phyloP scores from a whole-genome alignment of 2,329 filamentous ascomycete species.

The Stemphylium lycopersici region DNA sequence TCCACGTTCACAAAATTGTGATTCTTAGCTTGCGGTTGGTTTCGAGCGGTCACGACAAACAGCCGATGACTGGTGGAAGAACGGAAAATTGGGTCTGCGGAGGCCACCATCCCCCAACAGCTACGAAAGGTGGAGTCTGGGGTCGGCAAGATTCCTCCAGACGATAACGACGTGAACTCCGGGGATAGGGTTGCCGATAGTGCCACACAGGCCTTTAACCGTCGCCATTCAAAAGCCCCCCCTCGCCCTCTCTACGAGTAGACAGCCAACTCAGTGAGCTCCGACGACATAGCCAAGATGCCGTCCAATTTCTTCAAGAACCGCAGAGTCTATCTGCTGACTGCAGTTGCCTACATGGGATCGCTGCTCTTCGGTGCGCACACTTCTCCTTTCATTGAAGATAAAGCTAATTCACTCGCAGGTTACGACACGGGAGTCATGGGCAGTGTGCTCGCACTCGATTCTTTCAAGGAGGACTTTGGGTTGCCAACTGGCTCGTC shows the following conservation, averaged over 20 bases:
- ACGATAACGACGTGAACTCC: conserved; percentile 6
- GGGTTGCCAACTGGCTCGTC: conserved; percentile 13
- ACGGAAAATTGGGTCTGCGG: conserved; percentile 10
- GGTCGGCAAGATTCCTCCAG: conserved; percentile 8
- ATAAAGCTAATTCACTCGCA: not conserved
- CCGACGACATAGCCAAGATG: conserved; percentile 8
- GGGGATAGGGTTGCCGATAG: conserved; percentile 1
- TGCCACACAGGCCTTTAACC: conserved; percentile 1
- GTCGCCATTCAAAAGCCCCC: conserved; percentile 5
- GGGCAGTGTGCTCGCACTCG: conserved; percentile 14
- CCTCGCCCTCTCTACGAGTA: not conserved
- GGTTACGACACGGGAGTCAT: conserved; percentile 17
- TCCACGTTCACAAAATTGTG: not conserved
- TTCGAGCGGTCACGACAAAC: not conserved
- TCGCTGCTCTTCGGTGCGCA: conserved; percentile 13
- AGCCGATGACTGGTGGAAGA: conserved; percentile 12
- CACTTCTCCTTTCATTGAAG: no score
- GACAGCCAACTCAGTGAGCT: not conserved
- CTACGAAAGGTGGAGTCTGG: conserved; percentile 12
- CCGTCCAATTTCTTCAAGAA: conserved; percentile 15
- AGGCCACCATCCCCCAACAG: not conserved
- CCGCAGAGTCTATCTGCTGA: conserved; percentile 14
- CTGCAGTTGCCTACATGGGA: conserved; percentile 16
- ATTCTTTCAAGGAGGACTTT: conserved; percentile 14
- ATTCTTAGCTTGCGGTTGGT: not conserved